These are phyloP conservation scores for Corylus heterophylla DNA, from an alignment of 306 rosid species.

Conservation along the genomic window DNA sequence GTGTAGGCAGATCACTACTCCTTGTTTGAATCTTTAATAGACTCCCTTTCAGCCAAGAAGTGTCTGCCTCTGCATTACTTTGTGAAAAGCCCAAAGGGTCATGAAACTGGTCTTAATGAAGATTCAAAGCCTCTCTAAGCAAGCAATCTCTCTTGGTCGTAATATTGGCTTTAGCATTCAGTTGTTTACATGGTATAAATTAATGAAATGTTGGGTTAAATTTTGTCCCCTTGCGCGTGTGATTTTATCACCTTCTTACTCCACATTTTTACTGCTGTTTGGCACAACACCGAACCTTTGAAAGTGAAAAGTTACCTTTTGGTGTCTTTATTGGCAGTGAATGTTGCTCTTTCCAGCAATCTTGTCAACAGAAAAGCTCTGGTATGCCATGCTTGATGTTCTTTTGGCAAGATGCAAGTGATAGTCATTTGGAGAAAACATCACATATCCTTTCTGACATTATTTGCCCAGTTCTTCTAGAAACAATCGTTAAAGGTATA, in stretches of 20 bases:
- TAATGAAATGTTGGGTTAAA: not conserved
- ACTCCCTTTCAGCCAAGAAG: too few species aligned
- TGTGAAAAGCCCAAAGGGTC: too few species aligned
- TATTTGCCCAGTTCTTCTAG: constrained; percentile 67
- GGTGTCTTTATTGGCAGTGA: constrained; percentile 62
- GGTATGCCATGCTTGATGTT: constrained; percentile 70
- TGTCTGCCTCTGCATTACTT: too few species aligned
- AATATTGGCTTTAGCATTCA: not conserved
- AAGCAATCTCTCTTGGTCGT: not conserved
- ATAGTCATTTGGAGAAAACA: constrained; percentile 39
- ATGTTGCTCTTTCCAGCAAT: constrained; percentile 46
- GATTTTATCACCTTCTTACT: constrained; percentile 7
- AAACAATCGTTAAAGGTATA: constrained; percentile 79
- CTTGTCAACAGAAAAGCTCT: constrained; percentile 24
- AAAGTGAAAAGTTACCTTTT: constrained; percentile 12
- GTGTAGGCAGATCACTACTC: too few species aligned
- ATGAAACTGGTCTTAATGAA: too few species aligned
- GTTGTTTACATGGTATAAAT: constrained; percentile 6
- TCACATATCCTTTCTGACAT: constrained; percentile 49
- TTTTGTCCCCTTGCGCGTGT: constrained; percentile 2
- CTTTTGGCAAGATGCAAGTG: constrained; percentile 37
- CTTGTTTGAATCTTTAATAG: too few species aligned
- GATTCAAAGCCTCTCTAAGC: not conserved
- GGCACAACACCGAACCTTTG: not conserved
- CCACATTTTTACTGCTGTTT: not conserved